Percentiles rank a stretch among this genome's conserved stretches.
Conservation (phyloP, 768 basidiomycete genomes). For the Tylopilus intermedius region DNA sequence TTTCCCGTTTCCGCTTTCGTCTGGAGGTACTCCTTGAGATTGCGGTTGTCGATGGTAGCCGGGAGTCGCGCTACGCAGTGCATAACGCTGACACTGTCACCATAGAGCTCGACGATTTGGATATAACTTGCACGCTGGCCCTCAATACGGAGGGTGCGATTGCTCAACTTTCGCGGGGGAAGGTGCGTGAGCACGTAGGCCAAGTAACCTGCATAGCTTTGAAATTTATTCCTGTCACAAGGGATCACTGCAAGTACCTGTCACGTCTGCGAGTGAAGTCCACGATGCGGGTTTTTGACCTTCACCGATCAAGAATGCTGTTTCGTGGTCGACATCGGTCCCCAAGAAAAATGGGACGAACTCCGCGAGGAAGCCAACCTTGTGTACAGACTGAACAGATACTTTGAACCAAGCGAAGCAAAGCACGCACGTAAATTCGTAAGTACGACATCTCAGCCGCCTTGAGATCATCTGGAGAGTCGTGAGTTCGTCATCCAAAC, state of each 20-base stretch:
- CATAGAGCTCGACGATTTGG: constrained; percentile 10
- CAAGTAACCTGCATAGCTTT: constrained; percentile 12
- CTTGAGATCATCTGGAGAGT: constrained; percentile 9
- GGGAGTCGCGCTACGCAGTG: constrained; percentile 1
- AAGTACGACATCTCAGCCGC: constrained; percentile 14
- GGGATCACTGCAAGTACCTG: constrained; percentile 6
- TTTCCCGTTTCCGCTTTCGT: constrained; percentile 10
- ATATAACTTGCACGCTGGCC: constrained; percentile 11
- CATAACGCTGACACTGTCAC: constrained; percentile 3
- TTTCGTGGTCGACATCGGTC: not conserved
- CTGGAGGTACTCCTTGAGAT: constrained; percentile 13
- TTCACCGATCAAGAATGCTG: constrained; percentile 17
- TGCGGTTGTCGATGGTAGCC: constrained; percentile 6
- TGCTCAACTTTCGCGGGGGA: constrained; percentile 5
- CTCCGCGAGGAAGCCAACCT: constrained; percentile 22
- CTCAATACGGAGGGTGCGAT: constrained; percentile 17
- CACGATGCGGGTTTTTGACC: constrained; percentile 20
- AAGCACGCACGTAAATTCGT: constrained; percentile 21
- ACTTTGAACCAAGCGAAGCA: not conserved
- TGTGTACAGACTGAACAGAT: not conserved
- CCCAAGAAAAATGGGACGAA: constrained; percentile 25
- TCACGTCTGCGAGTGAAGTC: constrained; percentile 22
- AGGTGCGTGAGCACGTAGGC: constrained; percentile 21
- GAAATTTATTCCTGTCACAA: not conserved
- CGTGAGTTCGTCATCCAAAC: not conserved